Evolutionary conservation across 768 basidiomycete genomes (phyloP).

Genomic region (Boletus patriciae): DNA sequence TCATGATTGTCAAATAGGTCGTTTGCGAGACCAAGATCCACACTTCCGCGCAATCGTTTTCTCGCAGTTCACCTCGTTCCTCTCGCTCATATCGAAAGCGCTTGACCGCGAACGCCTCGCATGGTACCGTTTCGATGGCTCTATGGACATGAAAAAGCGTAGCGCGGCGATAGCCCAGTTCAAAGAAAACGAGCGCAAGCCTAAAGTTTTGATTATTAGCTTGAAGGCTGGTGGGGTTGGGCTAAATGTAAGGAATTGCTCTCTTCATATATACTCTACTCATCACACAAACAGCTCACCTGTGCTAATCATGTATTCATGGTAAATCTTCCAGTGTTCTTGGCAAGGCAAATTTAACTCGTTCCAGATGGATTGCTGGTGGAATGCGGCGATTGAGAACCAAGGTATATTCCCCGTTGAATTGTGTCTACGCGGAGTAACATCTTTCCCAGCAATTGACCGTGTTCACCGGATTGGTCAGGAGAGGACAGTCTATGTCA

Average conservation of each 20-base stretch:
- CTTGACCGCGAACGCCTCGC: slow-evolving; percentile 68
- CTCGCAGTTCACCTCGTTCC: slow-evolving; percentile 86
- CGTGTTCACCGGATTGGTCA: slow-evolving; percentile 86
- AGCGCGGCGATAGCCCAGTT: slow-evolving; percentile 76
- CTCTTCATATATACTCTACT: background rate
- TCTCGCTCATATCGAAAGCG: slow-evolving; percentile 74
- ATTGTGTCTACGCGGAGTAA: slow-evolving; percentile 4
- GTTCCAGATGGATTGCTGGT: slow-evolving; percentile 87
- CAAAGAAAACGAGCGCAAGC: slow-evolving; percentile 62
- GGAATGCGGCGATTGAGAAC: slow-evolving; percentile 81
- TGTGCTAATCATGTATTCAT: slow-evolving; percentile 85
- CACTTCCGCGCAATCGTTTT: slow-evolving; percentile 84
- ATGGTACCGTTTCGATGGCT: slow-evolving; percentile 86
- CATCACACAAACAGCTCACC: slow-evolving; percentile 51
- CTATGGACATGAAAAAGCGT: slow-evolving; percentile 85
- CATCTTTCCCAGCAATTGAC: slow-evolving; percentile 64
- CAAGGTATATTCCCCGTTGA: slow-evolving; percentile 52
- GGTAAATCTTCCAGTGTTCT: slow-evolving; percentile 43
- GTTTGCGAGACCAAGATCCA: slow-evolving; percentile 68
- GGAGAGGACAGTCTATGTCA: slow-evolving; percentile 78
- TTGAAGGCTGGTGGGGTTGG: slow-evolving; percentile 93
- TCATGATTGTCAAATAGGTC: slow-evolving; percentile 39
- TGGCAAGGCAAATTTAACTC: background rate
- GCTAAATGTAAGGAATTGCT: slow-evolving; percentile 58
- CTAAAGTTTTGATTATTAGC: slow-evolving; percentile 76